Evolutionary conservation across 1,284 basidiomycete species (phyloP).

Genomic region (Volvariella volvacea): DNA sequence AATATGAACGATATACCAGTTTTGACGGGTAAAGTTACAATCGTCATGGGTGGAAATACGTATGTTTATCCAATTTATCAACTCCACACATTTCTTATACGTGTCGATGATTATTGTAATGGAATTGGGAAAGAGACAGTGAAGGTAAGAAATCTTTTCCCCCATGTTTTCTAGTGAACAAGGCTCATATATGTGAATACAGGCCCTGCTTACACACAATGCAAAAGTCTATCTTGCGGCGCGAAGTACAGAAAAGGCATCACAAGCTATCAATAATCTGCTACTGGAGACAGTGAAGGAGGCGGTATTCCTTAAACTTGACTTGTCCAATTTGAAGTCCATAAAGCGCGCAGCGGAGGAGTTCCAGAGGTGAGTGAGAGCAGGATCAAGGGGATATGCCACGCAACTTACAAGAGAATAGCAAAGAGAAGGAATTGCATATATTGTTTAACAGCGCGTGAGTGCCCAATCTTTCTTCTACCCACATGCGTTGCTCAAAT

Average conservation of each 20-base stretch:
- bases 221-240: slow-evolving; percentile 64
- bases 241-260: slow-evolving; percentile 39
- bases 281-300: slow-evolving; percentile 32
- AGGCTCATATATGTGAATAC: background rate
- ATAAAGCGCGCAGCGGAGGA: slow-evolving; percentile 46
- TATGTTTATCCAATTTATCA: no score
- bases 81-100: no score
- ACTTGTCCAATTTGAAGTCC: slow-evolving; percentile 49
- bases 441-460: slow-evolving; percentile 26
- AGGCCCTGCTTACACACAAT: slow-evolving; percentile 48
- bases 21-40: slow-evolving; percentile 3
- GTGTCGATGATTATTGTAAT: no score
- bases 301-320: slow-evolving; percentile 38
- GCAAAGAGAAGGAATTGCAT: no score
- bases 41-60: slow-evolving; percentile 6
- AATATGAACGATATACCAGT: slow-evolving; percentile 4
- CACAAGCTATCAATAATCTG: slow-evolving; percentile 44
- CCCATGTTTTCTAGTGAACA: background rate
- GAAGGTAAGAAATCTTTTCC: slow-evolving; percentile 2
- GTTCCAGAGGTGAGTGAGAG: slow-evolving; percentile 35
- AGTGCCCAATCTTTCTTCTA: slow-evolving; percentile 4
- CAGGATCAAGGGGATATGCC: no score
- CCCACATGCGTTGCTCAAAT: background rate
- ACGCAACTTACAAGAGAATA: no score
- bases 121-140: slow-evolving; percentile 9